Base-by-base conservation (phyloP, 345 rosid genomes). In the Carallia pectinifolia region DNA sequence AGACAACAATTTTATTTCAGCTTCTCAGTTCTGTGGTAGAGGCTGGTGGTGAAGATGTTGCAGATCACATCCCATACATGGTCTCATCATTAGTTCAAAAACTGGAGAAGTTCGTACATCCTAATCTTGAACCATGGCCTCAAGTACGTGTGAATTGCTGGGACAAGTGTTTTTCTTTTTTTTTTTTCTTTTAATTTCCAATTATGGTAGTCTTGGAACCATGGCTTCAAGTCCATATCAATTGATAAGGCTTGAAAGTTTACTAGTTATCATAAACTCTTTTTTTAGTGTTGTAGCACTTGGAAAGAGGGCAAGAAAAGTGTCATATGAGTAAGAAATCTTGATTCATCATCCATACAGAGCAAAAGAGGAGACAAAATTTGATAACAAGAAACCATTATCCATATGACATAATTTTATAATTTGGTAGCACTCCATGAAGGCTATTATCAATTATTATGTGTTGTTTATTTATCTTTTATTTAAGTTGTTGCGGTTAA, bases 1-100 rank as follows among this genome's bases (percentile, higher is more conserved):
- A 89, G 79, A 85, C 82, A 60, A 71, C 76, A 65, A 77, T 86
- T 73, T 77, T 92, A 58, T 85, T 89, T 80, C 87, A 83, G 77
- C 96, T 89, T 82, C 86, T 92, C 58, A 80, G 74, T 70, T 87
- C 93, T 64, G 71, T 92, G 33, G 82, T 88, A 31, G 96, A 86
- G 80, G 83, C 85, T 27, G 92, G 84, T 67, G 80, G 75, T 65
- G 88, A 89, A 76, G 81, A 78, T 71, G 71, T 85, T 62, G 75
- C 72, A 19, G 81, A 74, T n/a, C 92, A 89, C 79, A 83, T 92
- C 74, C 97, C 97, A 56, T 82, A 72, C 65, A 79, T 88, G 38
- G 61, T 89, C 70, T 82, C 90, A 75, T 82, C 89, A 38, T 63
- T 88, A 77, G 89, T 77, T 68, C 82, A 44, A 77, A 74, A 72